These are phyloP conservation scores for Podaxis carcinomalis DNA, from an alignment of 768 basidiomycete genomes.

Conservation along the genomic window DNA sequence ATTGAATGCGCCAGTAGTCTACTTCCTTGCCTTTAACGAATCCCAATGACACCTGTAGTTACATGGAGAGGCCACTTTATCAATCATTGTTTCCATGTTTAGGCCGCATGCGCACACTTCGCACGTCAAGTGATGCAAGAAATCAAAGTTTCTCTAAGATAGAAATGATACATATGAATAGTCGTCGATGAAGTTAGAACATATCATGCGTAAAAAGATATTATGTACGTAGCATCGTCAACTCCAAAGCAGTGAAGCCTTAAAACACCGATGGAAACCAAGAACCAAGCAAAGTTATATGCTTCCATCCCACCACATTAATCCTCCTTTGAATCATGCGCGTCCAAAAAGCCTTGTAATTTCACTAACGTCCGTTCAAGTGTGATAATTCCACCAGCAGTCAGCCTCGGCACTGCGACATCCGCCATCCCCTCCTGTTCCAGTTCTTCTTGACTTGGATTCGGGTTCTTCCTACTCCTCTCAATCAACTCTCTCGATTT, in stretches of 20 bases:
- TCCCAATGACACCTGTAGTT: too few species aligned
- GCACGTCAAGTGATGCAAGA: too few species aligned
- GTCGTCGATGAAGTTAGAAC: too few species aligned
- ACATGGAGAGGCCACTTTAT: too few species aligned
- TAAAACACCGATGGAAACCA: background rate
- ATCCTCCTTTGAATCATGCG: conserved; percentile 7
- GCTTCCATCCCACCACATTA: background rate
- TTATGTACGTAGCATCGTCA: background rate
- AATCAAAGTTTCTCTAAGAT: too few species aligned
- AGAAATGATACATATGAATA: too few species aligned
- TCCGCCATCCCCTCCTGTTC: conserved; percentile 19
- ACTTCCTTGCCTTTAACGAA: too few species aligned
- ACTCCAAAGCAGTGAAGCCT: background rate
- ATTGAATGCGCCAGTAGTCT: too few species aligned
- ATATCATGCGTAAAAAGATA: too few species aligned
- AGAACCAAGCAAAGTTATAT: background rate
- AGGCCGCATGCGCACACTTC: too few species aligned
- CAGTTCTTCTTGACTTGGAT: conserved; percentile 25
- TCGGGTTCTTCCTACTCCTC: conserved; percentile 48
- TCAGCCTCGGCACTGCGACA: conserved; percentile 69
- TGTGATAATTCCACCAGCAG: conserved; percentile 74
- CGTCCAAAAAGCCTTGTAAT: conserved; percentile 44
- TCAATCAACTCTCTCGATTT: conserved; percentile 62
- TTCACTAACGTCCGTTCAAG: conserved; percentile 71
- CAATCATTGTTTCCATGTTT: too few species aligned